Base-by-base conservation (phyloP, 2,329 filamentous ascomycete species). In the Colletotrichum filicis region DNA sequence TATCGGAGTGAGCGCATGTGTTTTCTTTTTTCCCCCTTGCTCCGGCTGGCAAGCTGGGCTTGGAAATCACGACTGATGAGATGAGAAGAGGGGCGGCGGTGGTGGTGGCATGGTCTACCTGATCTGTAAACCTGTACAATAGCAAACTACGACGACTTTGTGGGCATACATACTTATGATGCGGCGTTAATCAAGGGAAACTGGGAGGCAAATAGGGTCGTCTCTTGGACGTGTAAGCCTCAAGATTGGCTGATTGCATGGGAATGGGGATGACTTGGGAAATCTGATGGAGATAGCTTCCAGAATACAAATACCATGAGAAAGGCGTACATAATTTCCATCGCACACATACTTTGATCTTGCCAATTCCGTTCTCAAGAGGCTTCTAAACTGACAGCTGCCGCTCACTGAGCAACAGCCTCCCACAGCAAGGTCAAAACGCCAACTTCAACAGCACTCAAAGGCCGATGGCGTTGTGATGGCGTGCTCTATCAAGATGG, bases 111-210 rank as follows among this genome's bases (percentile, higher is more conserved):
- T 35, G 35, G 22, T 56, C 14, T 22, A 12, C 37, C 49, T 66
- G 53, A 70, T 55, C 66, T 73, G 70, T 73, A 73, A 73, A 46
- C 42, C 66, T 73, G 70, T 73, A 73, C 22, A 70, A 73, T 73
- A 73, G 66, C 61, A 65, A 59, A 37, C 66, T 55, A 55, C 55
- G 30, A 65, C 60, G 70, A 56, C 46, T 35, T 62, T 46, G 42
- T 46, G 42, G 42, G 42, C 42, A 46, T 66, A 55, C 70, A 73
- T 70, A 56, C n/a, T 61, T 46, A 70, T 22, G 66, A 61, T 55
- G 46, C 16, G 70, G 70, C 61, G 66, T 73, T 46, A 46, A 65
- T 70, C 35, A 32, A 16, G 59, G 58, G 59, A 53, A 53, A 16
- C 11, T 56, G 24, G 32, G 49, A 57, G 19, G 52, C 14, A 56